Evolutionary conservation across 805 yeast species (phyloP).

Genomic region (Sporopachydermia lactativora): DNA sequence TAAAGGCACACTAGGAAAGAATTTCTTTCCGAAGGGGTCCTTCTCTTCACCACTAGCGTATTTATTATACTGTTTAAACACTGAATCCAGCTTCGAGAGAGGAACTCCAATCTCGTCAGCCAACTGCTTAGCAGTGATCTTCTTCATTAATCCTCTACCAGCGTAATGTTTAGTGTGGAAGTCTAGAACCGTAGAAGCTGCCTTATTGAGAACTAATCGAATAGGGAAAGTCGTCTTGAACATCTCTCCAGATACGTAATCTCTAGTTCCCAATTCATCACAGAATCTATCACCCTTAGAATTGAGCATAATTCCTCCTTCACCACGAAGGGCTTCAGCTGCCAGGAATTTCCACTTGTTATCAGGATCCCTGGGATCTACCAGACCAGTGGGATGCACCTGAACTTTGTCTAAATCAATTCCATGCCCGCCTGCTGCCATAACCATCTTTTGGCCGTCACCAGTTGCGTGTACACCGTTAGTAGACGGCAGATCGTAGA

Average conservation of each 20-base stretch:
- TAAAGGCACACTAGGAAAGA: slow-evolving; percentile 34
- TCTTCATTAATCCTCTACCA: slow-evolving; percentile 39
- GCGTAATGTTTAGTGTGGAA: slow-evolving; percentile 44
- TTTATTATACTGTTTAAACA: slow-evolving; percentile 27
- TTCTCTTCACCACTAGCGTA: slow-evolving; percentile 21
- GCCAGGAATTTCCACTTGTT: slow-evolving; percentile 41
- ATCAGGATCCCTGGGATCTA: slow-evolving; percentile 36
- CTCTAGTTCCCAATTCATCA: slow-evolving; percentile 47
- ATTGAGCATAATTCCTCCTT: slow-evolving; percentile 46
- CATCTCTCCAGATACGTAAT: slow-evolving; percentile 45
- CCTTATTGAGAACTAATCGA: slow-evolving; percentile 34
- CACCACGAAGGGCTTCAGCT: slow-evolving; percentile 54
- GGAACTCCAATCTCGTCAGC: slow-evolving; percentile 26
- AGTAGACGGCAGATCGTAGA: slow-evolving; percentile 40
- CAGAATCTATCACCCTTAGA: slow-evolving; percentile 39
- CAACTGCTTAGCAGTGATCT: slow-evolving; percentile 29
- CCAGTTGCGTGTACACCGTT: slow-evolving; percentile 51
- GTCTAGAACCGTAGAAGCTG: slow-evolving; percentile 29
- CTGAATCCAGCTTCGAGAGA: slow-evolving; percentile 17
- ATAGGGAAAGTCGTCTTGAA: slow-evolving; percentile 29
- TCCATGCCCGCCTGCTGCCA: slow-evolving; percentile 37
- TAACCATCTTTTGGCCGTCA: slow-evolving; percentile 44
- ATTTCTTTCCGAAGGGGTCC: slow-evolving; percentile 31
- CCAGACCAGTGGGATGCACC: slow-evolving; percentile 55
- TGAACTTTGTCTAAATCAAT: slow-evolving; percentile 53